Evolutionary conservation across 1,284 basidiomycete species (phyloP), one percentile per base, ranked within the genome.

Genomic region (Inonotus hispidus): DNA sequence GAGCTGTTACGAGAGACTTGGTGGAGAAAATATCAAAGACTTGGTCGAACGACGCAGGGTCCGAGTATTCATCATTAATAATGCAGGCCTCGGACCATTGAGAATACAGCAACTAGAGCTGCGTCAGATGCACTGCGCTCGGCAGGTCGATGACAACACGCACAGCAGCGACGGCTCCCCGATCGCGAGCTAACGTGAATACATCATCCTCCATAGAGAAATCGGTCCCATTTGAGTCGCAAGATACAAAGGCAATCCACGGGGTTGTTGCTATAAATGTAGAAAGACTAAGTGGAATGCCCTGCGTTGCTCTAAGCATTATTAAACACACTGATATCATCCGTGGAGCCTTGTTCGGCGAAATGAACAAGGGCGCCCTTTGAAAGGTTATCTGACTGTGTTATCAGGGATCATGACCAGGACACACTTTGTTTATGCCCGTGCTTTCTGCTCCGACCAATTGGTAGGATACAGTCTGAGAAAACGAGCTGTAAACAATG

Each of bases 161-260:
- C 67, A 90, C 84, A 35, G 88, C 91, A 47, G 88, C 87, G 27
- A 84, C 82, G 0, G 93, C 93, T 4, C 93, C 93, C 60, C 83
- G 77, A 66, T 88, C 84, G 47, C 81, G 76, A 11, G 90, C 92
- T 43, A 92, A 75, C 0, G 90, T 91, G 72, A 95, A 93, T 57
- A 94, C 83, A 71, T 95, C 92, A 53, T 74, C 69, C 3, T 80
- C 75, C 65, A 77, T 69, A 0, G 82, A 82, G 7, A 81, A 77
- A 63, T 80, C 73, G 3, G 89, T 90, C 25, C 85, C 81, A 71
- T 93, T 92, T 58, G 71, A 69, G 69, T 94, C 92, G 71, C 93
- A 95, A 11, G 83, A 82, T 52, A 95, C 83, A 67, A 93, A 81
- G 3, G 93, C 93, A 65, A 95, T 90, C 92, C 92, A 95, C 6